Evolutionary conservation across 208 protist genomes (phyloP).

Genomic region (Acanthamoeba quina): DNA sequence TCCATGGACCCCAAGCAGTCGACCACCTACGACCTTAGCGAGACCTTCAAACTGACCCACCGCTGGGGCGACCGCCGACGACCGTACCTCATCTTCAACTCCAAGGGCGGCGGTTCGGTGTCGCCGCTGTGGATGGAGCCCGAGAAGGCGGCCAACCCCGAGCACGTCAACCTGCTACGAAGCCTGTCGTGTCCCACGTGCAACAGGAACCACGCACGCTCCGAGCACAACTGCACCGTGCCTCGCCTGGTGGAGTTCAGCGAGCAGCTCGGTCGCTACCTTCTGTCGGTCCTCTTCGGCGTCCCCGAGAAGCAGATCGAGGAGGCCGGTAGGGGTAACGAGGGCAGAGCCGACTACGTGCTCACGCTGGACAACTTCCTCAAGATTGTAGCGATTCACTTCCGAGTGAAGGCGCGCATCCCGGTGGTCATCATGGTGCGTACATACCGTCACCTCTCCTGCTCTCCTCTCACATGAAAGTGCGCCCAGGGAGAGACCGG

Average conservation of each 20-base stretch:
- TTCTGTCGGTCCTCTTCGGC: slow-evolving; percentile 50
- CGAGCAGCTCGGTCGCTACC: slow-evolving; percentile 27
- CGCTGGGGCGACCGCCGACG: neutral
- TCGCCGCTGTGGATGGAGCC: slow-evolving; percentile 44
- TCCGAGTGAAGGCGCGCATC: slow-evolving; percentile 49
- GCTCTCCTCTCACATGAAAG: neutral
- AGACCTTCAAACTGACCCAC: slow-evolving; percentile 46
- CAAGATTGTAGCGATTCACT: slow-evolving; percentile 70
- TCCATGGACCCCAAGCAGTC: slow-evolving; percentile 55
- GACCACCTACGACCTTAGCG: slow-evolving; percentile 36
- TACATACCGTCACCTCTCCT: neutral
- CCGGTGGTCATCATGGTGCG: slow-evolving; percentile 69
- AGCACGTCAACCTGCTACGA: neutral
- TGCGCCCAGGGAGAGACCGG: slow-evolving; percentile 64
- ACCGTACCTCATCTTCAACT: slow-evolving; percentile 65
- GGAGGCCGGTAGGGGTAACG: neutral
- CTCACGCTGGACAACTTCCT: slow-evolving; percentile 76
- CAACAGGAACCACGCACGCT: neutral
- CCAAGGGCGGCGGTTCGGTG: slow-evolving; percentile 2
- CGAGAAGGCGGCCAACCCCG: neutral
- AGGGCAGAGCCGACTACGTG: slow-evolving; percentile 23
- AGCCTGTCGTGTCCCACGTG: slow-evolving; percentile 15
- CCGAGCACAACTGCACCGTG: slow-evolving; percentile 22
- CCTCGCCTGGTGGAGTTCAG: slow-evolving; percentile 31
- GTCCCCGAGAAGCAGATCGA: slow-evolving; percentile 11